These are phyloP conservation scores for Ceratonia siliqua DNA, from an alignment of 306 rosid species.

Conservation along the genomic window DNA sequence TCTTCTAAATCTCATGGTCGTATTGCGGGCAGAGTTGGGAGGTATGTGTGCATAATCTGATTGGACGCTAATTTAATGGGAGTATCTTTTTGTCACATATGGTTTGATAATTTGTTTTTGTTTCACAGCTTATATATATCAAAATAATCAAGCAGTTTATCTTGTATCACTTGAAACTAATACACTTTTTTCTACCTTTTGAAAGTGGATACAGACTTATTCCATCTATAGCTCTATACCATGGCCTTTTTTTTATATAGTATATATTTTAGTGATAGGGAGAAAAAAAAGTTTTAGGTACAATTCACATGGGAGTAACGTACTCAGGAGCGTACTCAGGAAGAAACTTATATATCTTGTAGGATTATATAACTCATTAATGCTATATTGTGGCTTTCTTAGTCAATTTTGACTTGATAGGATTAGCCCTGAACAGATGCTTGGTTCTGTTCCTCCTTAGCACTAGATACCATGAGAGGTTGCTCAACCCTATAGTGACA, in stretches of 20 bases:
- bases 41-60: constrained; percentile 52
- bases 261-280: not conserved
- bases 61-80: constrained; percentile 8
- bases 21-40: constrained; percentile 81
- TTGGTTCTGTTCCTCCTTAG: not conserved
- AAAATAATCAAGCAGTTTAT: not conserved
- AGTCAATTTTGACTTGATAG: not conserved
- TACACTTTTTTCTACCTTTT: not conserved
- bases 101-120: not conserved
- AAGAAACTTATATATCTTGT: not conserved
- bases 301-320: not conserved
- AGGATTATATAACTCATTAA: not conserved
- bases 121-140: not conserved
- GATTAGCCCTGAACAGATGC: not conserved
- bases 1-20: constrained; percentile 91
- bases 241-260: not conserved
- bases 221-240: not conserved
- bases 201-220: not conserved
- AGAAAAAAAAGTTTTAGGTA: not conserved
- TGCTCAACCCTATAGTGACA: not conserved
- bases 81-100: constrained; percentile 12
- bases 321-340: too few relatives aligned
- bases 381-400: constrained; percentile 6
- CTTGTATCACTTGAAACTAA: constrained; percentile 2
- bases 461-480: not conserved